phyloP scores from a whole-genome alignment of 2,329 filamentous ascomycete species.

The Monosporascus sp. region DNA sequence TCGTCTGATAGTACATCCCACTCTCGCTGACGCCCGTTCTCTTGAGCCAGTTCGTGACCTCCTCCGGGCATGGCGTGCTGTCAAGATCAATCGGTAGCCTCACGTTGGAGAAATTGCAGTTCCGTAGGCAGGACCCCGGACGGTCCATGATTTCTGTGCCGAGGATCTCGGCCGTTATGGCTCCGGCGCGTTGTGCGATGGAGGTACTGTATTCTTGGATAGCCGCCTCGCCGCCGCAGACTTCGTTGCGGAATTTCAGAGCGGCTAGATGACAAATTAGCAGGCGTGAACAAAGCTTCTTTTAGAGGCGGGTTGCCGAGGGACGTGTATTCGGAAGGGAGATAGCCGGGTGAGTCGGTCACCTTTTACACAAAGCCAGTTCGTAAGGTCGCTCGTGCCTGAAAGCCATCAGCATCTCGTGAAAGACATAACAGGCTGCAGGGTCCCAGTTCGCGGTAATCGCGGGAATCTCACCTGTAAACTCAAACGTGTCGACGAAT shows the following conservation, averaged over 20 bases:
- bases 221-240: constrained; percentile 52
- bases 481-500: constrained; percentile 32
- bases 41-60: constrained; percentile 43
- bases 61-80: constrained; percentile 25
- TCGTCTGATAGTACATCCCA: constrained; percentile 53
- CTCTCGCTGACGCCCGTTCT: constrained; percentile 32
- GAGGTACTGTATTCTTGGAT: constrained; percentile 48
- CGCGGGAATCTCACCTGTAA: constrained; percentile 14
- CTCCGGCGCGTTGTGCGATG: constrained; percentile 47
- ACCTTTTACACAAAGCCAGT: constrained; percentile 50
- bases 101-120: constrained; percentile 55
- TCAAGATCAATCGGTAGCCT: constrained; percentile 40
- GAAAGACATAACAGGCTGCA: constrained; percentile 30
- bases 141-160: constrained; percentile 56
- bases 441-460: background rate
- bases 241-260: constrained; percentile 49
- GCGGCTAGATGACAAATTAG: constrained; percentile 34
- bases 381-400: constrained; percentile 53
- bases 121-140: constrained; percentile 26
- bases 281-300: too few relatives aligned
- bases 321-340: background rate
- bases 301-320: background rate
- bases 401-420: constrained; percentile 51
- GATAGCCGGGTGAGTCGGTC: background rate
- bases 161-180: constrained; percentile 42